Base-by-base conservation (phyloP, 2,329 filamentous ascomycete species). In the Fusarium sarcochroum region DNA sequence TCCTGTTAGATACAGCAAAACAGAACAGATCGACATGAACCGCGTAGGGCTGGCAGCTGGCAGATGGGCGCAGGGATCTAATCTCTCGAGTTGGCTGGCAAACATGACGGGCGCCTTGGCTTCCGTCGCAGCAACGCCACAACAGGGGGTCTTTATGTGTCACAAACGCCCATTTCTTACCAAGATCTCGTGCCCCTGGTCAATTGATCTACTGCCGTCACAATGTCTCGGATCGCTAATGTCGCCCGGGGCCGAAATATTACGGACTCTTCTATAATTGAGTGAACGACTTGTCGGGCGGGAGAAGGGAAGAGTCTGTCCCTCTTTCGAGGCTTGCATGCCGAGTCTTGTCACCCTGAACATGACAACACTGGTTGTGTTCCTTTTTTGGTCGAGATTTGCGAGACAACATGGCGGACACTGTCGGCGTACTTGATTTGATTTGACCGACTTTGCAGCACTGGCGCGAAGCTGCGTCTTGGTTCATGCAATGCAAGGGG, bases 221-320 rank as follows among this genome's bases (percentile, higher is more conserved):
- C 30, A 44, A 20, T 61, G 58, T 65, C 56, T 66, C 62, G 46
- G 63, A 57, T 57, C 56, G 46, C 37, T 37, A 60, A 30, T 46
- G 46, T 51, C 14, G 48, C 18, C 40, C 44, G 46, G 52, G 66
- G 52, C 66, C 66, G 66, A 69, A 70, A 62, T 58, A 63, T 70
- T 50, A 50, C 66, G 66, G 67, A 60, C 58, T 49, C 48, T 21
- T 34, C 41, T 52, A 42, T n/a, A 52, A 23, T 23, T 41, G 20
- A 37, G n/a, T 30, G 25, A 42, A 41, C 21, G 59, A 34, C 30
- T 15, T 30, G 40, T 58, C 41, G 52, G 47, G 37, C 44, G 20
- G 14, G 41, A n/a, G 23, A 20, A 42, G 18, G 11, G 35, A 32
- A 40, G 37, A 17, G 44, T 44, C 23, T 20, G 35, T 6, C n/a